phyloP scores from a whole-genome alignment of 106 monocot species.

The Dendrobium chrysotoxum region DNA sequence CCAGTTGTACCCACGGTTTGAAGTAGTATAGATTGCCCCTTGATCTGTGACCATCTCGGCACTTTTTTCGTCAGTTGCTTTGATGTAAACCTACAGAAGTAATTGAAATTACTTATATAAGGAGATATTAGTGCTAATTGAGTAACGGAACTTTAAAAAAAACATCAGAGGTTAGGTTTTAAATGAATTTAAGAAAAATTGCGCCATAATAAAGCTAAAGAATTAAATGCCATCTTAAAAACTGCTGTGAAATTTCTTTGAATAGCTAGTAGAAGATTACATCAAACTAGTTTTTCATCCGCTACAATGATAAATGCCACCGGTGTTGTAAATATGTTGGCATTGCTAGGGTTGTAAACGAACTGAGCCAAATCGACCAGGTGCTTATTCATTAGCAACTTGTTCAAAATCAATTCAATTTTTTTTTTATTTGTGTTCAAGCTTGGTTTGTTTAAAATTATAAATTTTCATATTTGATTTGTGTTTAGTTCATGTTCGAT shows the following conservation, averaged over 20 bases:
- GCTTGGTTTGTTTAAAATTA: too few species aligned
- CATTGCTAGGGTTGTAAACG: neutral
- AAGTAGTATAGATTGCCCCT: conserved; percentile 95
- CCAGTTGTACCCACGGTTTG: conserved; percentile 95
- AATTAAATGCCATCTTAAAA: neutral
- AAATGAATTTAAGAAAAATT: neutral
- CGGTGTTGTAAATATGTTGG: neutral
- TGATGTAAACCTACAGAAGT: conserved; percentile 69
- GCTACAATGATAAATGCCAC: neutral
- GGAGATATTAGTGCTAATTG: neutral
- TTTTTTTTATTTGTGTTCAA: too few species aligned
- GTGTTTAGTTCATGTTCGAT: too few species aligned
- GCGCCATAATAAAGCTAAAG: neutral
- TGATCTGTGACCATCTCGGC: conserved; percentile 98
- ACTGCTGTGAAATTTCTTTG: neutral
- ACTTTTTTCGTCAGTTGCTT: conserved; percentile 85
- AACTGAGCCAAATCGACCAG: too few species aligned
- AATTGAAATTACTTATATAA: neutral
- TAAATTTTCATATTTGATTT: too few species aligned
- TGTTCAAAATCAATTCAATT: too few species aligned
- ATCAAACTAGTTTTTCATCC: too few species aligned
- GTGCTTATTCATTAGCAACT: too few species aligned
- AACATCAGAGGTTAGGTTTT: neutral
- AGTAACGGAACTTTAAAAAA: neutral
- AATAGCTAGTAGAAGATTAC: too few species aligned